Percentiles rank a stretch among this genome's conserved stretches.
Conservation (phyloP, 495 filamentous ascomycete genomes). For the Astrothelium subdiscretum region DNA sequence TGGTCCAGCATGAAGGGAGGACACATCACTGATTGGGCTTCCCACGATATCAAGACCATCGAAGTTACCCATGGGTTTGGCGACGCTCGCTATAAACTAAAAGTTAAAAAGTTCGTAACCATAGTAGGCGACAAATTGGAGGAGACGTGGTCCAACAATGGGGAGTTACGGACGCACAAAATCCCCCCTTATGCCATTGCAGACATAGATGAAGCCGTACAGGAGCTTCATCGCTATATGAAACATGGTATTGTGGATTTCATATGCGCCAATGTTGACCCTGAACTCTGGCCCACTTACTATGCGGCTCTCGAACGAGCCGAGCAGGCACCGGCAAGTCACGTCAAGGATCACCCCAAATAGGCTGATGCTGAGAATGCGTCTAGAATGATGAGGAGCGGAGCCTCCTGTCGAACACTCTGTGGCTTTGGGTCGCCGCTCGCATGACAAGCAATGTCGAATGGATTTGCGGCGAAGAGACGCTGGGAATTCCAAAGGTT, state of each 20-base stretch:
- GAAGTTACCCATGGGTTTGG: neutral
- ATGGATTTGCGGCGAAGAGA: neutral
- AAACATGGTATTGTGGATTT: neutral
- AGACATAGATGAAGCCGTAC: neutral
- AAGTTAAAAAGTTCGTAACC: neutral
- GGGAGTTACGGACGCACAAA: neutral
- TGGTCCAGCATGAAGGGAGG: neutral
- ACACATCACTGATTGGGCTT: neutral
- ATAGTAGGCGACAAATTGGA: neutral
- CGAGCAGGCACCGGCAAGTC: neutral
- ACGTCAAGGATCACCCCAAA: neutral
- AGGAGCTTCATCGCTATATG: neutral
- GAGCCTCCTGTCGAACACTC: neutral
- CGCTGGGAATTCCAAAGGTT: neutral
- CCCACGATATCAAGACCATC: neutral
- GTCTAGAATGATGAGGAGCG: neutral
- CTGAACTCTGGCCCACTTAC: neutral
- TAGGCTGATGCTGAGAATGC: neutral
- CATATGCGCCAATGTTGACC: neutral
- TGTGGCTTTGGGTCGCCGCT: neutral
- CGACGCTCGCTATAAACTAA: neutral
- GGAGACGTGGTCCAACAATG: neutral
- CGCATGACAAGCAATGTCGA: neutral
- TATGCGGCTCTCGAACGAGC: neutral
- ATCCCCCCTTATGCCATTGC: neutral